These are phyloP conservation scores for Russula vinacea DNA, from an alignment of 768 basidiomycete species.

Conservation along the genomic window DNA sequence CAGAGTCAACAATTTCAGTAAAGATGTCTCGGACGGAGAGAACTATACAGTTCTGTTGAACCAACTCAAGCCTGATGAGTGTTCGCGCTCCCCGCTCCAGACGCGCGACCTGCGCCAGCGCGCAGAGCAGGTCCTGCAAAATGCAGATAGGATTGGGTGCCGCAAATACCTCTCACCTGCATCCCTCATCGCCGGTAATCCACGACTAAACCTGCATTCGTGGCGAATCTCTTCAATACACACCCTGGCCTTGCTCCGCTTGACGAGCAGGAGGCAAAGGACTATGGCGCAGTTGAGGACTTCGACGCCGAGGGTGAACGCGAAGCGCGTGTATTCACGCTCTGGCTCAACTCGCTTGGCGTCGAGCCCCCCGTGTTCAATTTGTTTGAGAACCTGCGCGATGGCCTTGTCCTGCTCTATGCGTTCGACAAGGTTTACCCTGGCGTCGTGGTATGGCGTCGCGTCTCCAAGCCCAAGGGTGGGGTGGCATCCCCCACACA, in stretches of 20 bases:
- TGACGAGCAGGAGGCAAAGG: conserved; percentile 90
- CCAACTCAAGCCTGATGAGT: conserved; percentile 92
- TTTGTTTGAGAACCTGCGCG: conserved; percentile 92
- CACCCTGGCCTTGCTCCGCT: conserved; percentile 92
- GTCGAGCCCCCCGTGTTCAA: conserved; percentile 97
- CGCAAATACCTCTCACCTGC: conserved; percentile 92
- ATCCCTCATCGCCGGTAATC: conserved; percentile 90
- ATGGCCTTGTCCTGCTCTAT: conserved; percentile 87
- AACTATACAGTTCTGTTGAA: conserved; percentile 96
- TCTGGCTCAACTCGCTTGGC: conserved; percentile 97
- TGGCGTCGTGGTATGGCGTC: conserved; percentile 89
- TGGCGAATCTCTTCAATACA: conserved; percentile 98
- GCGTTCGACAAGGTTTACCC: conserved; percentile 96
- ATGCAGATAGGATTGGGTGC: conserved; percentile 91
- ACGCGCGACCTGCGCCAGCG: conserved; percentile 77
- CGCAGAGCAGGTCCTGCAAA: conserved; percentile 92
- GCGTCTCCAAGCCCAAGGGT: conserved; percentile 90
- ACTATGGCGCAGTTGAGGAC: conserved; percentile 87
- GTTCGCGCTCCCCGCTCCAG: conserved; percentile 87
- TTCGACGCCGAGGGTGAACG: conserved; percentile 99
- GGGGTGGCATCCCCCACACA: conserved; percentile 44
- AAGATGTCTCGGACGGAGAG: conserved; percentile 95
- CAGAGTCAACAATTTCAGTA: conserved; percentile 96
- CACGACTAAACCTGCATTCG: conserved; percentile 94
- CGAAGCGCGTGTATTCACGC: conserved; percentile 94